Evolutionary conservation across 208 protist genomes (phyloP), one percentile per base, ranked within the genome.

Genomic region (Leishmania tropica): DNA sequence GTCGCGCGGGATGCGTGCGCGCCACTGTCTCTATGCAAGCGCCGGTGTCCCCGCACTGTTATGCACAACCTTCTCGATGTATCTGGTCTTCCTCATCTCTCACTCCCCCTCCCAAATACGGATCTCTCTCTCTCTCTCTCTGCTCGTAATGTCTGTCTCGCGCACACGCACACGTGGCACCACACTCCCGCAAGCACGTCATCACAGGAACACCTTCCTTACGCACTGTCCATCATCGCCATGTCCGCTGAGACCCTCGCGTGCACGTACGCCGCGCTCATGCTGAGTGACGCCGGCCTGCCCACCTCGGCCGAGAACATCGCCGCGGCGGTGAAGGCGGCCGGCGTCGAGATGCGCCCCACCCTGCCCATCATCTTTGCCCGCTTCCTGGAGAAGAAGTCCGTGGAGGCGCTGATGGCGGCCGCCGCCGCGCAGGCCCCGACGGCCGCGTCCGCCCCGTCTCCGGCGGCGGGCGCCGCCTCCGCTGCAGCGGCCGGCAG

Each of bases 381-480:
- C 40, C 90, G 92, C 84, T 96, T 95, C 87, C 87, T 96, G 68
- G 85, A 96, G 89, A 95, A 92, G 86, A 92, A 96, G 87, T 84
- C 88, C 19, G 83, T 98, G 54, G 93, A 93, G 65, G 70, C 79
- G 48, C 90, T 98, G 47, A 84, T 95, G 62, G 85, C 87, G 56
- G 89, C 90, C 17, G 92, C 89, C 47, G 80, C 88, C 19, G 80
- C 91, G 37, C 78, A 84, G 21, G 87, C 90, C 48, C 89, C 88
- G 74, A 60, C 88, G 67, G 86, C 87, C 21, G 75, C 83, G 37
- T 85, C 80, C 28, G 84, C 84, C 65, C 87, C 86, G 4, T 88
- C 92, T 45, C 80, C 87, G 71, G 78, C 88, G 60, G 85, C 81
- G 45, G 87, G 83, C 76, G 85, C 83, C 75, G 84, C 92, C 37